These are phyloP conservation scores for Penicillium canescens DNA, from an alignment of 495 filamentous ascomycete genomes.

Conservation along the genomic window DNA sequence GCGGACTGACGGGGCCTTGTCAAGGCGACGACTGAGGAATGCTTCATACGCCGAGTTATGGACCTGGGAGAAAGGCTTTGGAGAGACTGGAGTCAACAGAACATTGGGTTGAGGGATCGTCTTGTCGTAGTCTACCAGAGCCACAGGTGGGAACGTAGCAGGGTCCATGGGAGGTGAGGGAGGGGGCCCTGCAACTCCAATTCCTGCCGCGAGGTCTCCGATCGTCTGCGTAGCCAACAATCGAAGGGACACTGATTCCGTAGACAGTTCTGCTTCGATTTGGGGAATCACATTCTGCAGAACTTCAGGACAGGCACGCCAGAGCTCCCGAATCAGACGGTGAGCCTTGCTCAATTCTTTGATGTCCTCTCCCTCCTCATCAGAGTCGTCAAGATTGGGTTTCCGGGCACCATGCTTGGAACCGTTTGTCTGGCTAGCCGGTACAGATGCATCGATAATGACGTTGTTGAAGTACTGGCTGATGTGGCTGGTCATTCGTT, in stretches of 20 bases:
- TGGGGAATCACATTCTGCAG: slow-evolving; percentile 93
- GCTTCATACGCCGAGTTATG: slow-evolving; percentile 75
- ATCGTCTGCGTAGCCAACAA: slow-evolving; percentile 88
- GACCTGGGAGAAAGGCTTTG: slow-evolving; percentile 79
- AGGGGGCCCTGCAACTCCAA: slow-evolving; percentile 84
- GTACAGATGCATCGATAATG: slow-evolving; percentile 79
- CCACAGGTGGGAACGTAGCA: slow-evolving; percentile 74
- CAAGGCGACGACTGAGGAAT: slow-evolving; percentile 79
- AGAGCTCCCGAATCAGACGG: slow-evolving; percentile 84
- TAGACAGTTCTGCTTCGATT: slow-evolving; percentile 86
- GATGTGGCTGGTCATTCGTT: slow-evolving; percentile 90
- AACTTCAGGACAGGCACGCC: slow-evolving; percentile 86
- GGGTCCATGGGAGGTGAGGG: slow-evolving; percentile 73
- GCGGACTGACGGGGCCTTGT: slow-evolving; percentile 78
- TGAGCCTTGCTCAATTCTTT: slow-evolving; percentile 89
- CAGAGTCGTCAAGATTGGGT: slow-evolving; percentile 63
- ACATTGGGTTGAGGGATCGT: slow-evolving; percentile 57
- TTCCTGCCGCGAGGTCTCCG: slow-evolving; percentile 89
- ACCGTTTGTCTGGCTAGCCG: slow-evolving; percentile 32
- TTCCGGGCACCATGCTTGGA: slow-evolving; percentile 49
- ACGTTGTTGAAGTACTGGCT: slow-evolving; percentile 98
- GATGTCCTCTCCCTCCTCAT: slow-evolving; percentile 83
- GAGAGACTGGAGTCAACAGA: slow-evolving; percentile 75
- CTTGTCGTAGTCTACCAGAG: slow-evolving; percentile 58
- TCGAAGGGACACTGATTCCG: slow-evolving; percentile 84